Evolutionary conservation across 2,329 filamentous ascomycete species (phyloP).

Genomic region (Neonectria faginata): DNA sequence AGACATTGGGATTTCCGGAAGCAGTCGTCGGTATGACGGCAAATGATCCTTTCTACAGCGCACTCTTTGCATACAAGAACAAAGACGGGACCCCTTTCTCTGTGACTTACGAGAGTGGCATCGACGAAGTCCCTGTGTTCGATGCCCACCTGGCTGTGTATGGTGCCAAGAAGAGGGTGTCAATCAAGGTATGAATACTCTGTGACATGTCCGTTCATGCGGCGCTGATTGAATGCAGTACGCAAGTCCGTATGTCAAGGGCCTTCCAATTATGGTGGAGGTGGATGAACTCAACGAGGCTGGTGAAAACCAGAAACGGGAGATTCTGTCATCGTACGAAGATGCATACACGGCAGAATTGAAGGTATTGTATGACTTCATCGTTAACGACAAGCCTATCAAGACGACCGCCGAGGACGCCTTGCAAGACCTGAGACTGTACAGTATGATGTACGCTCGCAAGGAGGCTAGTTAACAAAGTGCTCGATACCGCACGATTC

Average conservation of each 20-base stretch:
- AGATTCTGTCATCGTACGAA: constrained; percentile 54
- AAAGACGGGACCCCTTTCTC: constrained; percentile 50
- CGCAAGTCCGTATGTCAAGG: constrained; percentile 65
- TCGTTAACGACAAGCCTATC: constrained; percentile 38
- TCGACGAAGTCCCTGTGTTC: constrained; percentile 63
- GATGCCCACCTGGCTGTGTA: constrained; percentile 63
- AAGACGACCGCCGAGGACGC: constrained; percentile 49
- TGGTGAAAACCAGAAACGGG: constrained; percentile 42
- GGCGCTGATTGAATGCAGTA: constrained; percentile 49
- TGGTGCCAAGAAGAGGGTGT: constrained; percentile 61
- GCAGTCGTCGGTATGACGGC: constrained; percentile 25
- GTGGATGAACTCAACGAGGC: constrained; percentile 55
- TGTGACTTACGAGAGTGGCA: constrained; percentile 65
- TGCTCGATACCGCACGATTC: not conserved
- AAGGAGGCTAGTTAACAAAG: not conserved
- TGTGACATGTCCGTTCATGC: not conserved
- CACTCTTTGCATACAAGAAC: constrained; percentile 1
- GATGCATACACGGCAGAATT: constrained; percentile 50
- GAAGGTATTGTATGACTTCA: constrained; percentile 40
- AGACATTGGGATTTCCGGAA: constrained; percentile 48
- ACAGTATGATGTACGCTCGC: constrained; percentile 25
- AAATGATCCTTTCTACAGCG: constrained; percentile 4
- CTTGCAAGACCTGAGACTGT: constrained; percentile 31
- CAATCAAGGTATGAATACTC: constrained; percentile 46
- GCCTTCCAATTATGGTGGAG: constrained; percentile 58